Conservation (phyloP, 495 filamentous ascomycete genomes). For the Xylaria sp. region DNA sequence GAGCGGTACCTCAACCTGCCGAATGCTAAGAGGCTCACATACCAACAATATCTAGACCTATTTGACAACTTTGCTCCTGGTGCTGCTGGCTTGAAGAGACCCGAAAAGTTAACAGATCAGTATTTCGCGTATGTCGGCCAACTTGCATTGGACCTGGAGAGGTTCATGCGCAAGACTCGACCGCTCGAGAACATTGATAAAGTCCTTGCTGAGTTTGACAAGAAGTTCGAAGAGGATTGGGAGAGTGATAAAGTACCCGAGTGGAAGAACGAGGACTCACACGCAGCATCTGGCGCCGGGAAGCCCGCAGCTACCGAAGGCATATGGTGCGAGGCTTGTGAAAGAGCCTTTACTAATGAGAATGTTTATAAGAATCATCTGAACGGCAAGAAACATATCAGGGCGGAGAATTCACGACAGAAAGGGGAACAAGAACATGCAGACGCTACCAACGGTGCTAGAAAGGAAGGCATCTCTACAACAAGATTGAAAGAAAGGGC, state of each 20-base stretch:
- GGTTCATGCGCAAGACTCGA: conserved; percentile 78
- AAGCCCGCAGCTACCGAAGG: conserved; percentile 70
- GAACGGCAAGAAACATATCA: conserved; percentile 88
- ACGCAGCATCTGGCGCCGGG: conserved; percentile 40
- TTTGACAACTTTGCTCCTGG: conserved; percentile 88
- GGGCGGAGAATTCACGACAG: conserved; percentile 69
- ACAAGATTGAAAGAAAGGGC: conserved; percentile 83
- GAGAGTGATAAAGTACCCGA: conserved; percentile 76
- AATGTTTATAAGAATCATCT: conserved; percentile 93
- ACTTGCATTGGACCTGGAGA: conserved; percentile 81
- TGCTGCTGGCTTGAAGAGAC: conserved; percentile 70
- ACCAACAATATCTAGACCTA: conserved; percentile 87
- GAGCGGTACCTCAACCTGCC: conserved; percentile 91
- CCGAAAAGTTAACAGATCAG: conserved; percentile 84
- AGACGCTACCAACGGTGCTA: conserved; percentile 38
- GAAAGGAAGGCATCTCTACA: conserved; percentile 45
- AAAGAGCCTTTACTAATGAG: conserved; percentile 93
- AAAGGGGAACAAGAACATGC: conserved; percentile 40
- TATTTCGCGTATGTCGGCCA: conserved; percentile 91
- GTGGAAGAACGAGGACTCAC: conserved; percentile 70
- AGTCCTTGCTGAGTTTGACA: conserved; percentile 74
- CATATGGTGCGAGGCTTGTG: conserved; percentile 87
- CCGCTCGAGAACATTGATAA: conserved; percentile 85
- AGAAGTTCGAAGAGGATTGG: conserved; percentile 87
- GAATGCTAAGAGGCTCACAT: conserved; percentile 79